Evolutionary conservation across 805 yeast species (phyloP).

Genomic region (Pichia thaimueangensis): DNA sequence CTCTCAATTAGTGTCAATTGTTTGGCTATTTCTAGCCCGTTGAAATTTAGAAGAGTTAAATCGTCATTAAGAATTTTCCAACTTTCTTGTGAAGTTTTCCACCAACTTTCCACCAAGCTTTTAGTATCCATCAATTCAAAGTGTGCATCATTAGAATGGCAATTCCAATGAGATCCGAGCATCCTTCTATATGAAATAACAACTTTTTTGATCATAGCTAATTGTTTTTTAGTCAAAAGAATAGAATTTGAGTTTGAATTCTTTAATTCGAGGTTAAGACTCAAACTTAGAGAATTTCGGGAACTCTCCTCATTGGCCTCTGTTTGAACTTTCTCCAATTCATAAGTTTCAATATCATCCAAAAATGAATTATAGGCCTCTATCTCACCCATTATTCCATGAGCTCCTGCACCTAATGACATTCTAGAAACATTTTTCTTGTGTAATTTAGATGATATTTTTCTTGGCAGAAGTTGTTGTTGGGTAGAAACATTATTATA

Average conservation of each 20-base stretch:
- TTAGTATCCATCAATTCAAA: conserved; percentile 31
- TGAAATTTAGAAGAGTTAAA: conserved; percentile 48
- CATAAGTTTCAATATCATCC: conserved; percentile 30
- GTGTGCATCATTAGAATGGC: conserved; percentile 2
- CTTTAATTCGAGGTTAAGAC: conserved; percentile 26
- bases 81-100: conserved; percentile 42
- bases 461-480: conserved; percentile 49
- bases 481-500: conserved; percentile 31
- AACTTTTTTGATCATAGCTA: conserved; percentile 40
- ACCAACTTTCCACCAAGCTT: conserved; percentile 41
- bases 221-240: conserved; percentile 33
- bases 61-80: conserved; percentile 54
- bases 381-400: conserved; percentile 22
- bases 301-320: conserved; percentile 2
- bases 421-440: conserved; percentile 26
- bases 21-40: conserved; percentile 70
- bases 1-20: conserved; percentile 72
- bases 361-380: conserved; percentile 29
- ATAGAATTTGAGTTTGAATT: conserved; percentile 18
- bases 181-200: conserved; percentile 48
- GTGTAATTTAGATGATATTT: conserved; percentile 34
- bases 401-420: conserved; percentile 15
- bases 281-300: conserved; percentile 23
- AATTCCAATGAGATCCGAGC: conserved; percentile 41
- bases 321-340: conserved; percentile 21